These are phyloP conservation scores for Alternaria gaisen DNA, from an alignment of 2,329 filamentous ascomycete species.

Conservation along the genomic window DNA sequence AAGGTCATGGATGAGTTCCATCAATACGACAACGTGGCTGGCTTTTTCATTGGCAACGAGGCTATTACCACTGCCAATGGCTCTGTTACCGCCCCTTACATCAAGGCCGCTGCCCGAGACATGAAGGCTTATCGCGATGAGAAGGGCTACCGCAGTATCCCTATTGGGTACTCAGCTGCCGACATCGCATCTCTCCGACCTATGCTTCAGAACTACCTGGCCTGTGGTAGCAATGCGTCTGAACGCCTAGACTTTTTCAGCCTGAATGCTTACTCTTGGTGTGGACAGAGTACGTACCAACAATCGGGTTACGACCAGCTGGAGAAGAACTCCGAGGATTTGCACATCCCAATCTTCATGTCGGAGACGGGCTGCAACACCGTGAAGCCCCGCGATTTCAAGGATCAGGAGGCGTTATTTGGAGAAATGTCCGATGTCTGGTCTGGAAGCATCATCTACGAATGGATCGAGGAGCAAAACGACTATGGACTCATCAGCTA, in stretches of 20 bases:
- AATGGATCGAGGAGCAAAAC: slow-evolving; percentile 88
- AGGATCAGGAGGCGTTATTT: slow-evolving; percentile 80
- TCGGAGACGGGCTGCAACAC: slow-evolving; percentile 87
- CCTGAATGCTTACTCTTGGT: slow-evolving; percentile 81
- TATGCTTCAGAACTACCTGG: slow-evolving; percentile 77
- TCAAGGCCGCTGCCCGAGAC: slow-evolving; percentile 83
- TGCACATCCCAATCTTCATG: slow-evolving; percentile 70
- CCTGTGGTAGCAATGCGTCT: slow-evolving; percentile 72
- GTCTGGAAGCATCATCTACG: slow-evolving; percentile 85
- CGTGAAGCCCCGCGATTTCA: slow-evolving; percentile 68
- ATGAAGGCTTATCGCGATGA: slow-evolving; percentile 81
- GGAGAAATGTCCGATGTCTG: slow-evolving; percentile 76
- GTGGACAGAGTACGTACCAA: slow-evolving; percentile 60
- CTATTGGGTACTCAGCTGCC: slow-evolving; percentile 86
- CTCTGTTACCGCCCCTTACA: slow-evolving; percentile 76
- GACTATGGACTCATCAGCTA: slow-evolving; percentile 84
- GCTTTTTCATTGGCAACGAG: slow-evolving; percentile 84
- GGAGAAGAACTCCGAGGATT: slow-evolving; percentile 70
- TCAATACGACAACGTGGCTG: slow-evolving; percentile 79
- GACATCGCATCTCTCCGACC: slow-evolving; percentile 77
- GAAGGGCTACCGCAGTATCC: slow-evolving; percentile 81
- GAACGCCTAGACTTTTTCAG: slow-evolving; percentile 84
- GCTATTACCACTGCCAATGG: slow-evolving; percentile 70
- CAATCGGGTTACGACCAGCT: slow-evolving; percentile 75
- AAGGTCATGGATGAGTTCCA: slow-evolving; percentile 81